phyloP scores from a whole-genome alignment of 2,329 filamentous ascomycete species.

The Aspergillus quadricinctus region DNA sequence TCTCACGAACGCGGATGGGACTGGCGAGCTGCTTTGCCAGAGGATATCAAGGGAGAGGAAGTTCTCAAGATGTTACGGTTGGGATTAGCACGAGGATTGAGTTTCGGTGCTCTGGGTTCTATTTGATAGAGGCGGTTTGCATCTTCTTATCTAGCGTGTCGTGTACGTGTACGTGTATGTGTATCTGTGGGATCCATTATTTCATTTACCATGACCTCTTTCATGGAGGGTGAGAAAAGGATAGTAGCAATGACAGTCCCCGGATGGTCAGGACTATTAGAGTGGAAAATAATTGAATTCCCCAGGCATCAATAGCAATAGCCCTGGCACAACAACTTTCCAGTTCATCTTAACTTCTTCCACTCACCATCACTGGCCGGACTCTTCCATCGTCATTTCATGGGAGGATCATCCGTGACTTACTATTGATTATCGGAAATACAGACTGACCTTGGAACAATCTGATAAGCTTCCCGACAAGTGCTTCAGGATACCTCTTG shows the following conservation, averaged over 20 bases:
- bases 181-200: neutral
- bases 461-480: too few relatives aligned
- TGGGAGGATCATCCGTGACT: neutral
- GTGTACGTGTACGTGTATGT: neutral
- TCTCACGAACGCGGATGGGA: conserved; percentile 62
- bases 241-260: neutral
- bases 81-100: conserved; percentile 68
- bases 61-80: conserved; percentile 69
- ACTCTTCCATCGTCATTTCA: neutral
- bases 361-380: neutral
- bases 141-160: neutral
- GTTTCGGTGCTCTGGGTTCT: conserved; percentile 30
- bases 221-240: neutral
- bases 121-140: conserved; percentile 10
- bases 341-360: neutral
- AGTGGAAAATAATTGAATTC: neutral
- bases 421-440: neutral
- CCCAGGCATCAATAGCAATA: neutral
- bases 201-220: neutral
- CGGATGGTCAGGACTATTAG: neutral
- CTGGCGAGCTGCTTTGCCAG: conserved; percentile 59
- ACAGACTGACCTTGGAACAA: neutral
- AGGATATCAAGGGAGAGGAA: conserved; percentile 60
- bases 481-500: too few relatives aligned
- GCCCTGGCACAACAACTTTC: too few relatives aligned